Evolutionary conservation across 495 filamentous ascomycete genomes (phyloP).

Genomic region (Neurospora sp.): DNA sequence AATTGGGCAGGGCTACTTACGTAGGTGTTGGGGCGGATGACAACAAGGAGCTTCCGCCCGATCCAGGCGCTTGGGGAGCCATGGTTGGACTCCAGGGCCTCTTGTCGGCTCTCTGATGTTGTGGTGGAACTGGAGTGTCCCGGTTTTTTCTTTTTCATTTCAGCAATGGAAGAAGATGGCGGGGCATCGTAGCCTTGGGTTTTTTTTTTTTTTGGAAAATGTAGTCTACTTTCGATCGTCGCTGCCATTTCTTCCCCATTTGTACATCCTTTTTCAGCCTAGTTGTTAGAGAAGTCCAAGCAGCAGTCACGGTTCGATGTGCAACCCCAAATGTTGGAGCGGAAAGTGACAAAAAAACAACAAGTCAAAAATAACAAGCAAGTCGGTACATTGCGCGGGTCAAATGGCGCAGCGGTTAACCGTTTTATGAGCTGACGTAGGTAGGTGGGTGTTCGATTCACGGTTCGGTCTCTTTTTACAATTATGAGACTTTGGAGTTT

Average conservation of each 20-base stretch:
- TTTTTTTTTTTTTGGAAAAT: no score
- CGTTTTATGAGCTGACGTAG: background rate
- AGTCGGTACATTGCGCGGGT: no score
- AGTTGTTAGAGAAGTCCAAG: background rate
- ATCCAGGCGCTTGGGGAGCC: conserved; percentile 53
- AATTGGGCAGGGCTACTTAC: conserved; percentile 50
- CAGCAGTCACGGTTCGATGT: background rate
- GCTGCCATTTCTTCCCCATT: background rate
- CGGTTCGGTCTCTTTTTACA: background rate
- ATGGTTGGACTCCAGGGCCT: conserved; percentile 49
- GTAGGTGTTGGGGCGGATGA: conserved; percentile 37
- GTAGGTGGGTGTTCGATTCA: background rate
- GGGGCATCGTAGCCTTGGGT: no score
- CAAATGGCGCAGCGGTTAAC: no score
- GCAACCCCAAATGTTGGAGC: background rate
- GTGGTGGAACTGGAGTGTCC: no score
- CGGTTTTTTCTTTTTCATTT: no score
- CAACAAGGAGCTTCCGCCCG: conserved; percentile 39
- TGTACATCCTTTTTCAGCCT: background rate
- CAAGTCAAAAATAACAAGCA: background rate
- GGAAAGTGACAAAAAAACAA: background rate
- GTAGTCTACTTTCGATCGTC: no score
- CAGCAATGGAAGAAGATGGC: no score
- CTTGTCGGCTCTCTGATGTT: conserved; percentile 5
- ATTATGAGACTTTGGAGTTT: background rate